Base-by-base conservation (phyloP, 2,329 filamentous ascomycete genomes). In the Botrytis fragariae region DNA sequence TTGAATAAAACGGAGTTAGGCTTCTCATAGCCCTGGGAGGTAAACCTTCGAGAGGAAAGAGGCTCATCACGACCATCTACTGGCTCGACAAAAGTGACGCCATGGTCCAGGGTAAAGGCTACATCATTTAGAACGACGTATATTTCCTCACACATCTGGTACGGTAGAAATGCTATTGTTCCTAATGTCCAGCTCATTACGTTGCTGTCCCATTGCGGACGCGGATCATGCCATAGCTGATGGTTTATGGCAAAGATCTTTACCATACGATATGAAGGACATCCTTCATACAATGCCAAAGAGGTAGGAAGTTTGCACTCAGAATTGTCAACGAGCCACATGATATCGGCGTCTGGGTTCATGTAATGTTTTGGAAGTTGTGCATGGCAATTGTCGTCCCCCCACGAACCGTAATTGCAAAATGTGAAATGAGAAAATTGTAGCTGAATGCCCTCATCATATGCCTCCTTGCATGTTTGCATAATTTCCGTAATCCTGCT, bases 361-460 rank as follows among this genome's bases (percentile, higher is more conserved):
- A 71, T 71, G 14, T 71, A 71, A 22, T 71, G 59, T 12, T 48
- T 71, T 20, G 69, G 69, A 39, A 71, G 69, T 8, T n/a, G 25
- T 29, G 39, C 59, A 16, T 61, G 69, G 12, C 3, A 39, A 32
- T 51, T 64, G 0, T 35, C 16, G 32, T 6, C 10, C 3, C 10
- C 29, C 42, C 42, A 35, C 25, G 6, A 32, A 69, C 4, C 9
- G 32, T 71, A 62, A 12, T 71, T 44, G 12, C 59, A 62, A 25
- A 63, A 39, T 8, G 59, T 63, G 42, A 39, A 71, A 61, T 71
- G 37, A 42, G 59, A 37, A 48, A 71, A 62, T 16, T 39, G 22
- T 22, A 71, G 42, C 14, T 48, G 57, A 10, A 71, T 20, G 14
- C 69, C 44, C 22, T 71, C 69, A 12, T 39, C 22, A 35, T 39